Percentiles rank a stretch among this genome's conserved stretches.
Conservation (phyloP, 805 yeast species). For the Wickerhamiella alocasiicola region DNA sequence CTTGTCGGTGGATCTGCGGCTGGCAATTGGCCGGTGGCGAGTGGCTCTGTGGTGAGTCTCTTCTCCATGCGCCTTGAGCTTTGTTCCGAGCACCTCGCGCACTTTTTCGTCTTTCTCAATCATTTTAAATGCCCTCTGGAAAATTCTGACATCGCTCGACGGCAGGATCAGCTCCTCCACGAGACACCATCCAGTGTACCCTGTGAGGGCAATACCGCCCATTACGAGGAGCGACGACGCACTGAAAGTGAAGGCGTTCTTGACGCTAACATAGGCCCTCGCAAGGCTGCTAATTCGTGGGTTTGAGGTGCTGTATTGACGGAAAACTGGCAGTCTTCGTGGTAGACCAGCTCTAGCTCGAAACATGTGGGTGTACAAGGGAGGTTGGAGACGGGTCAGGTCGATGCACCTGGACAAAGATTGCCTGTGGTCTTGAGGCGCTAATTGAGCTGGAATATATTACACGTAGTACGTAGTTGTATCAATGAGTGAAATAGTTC, state of each 20-base stretch:
- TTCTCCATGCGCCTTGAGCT: slow-evolving; percentile 78
- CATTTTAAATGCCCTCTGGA: slow-evolving; percentile 70
- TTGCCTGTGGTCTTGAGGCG: too few relatives aligned
- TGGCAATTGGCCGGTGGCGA: slow-evolving; percentile 71
- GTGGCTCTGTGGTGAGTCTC: slow-evolving; percentile 57
- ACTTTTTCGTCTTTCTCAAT: slow-evolving; percentile 57
- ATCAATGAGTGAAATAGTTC: too few relatives aligned
- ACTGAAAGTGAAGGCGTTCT: slow-evolving; percentile 25
- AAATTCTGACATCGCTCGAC: slow-evolving; percentile 81
- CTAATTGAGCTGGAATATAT: too few relatives aligned
- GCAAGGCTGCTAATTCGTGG: slow-evolving; percentile 6
- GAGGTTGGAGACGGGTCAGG: too few relatives aligned
- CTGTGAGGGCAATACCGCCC: slow-evolving; percentile 28
- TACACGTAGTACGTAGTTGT: too few relatives aligned
- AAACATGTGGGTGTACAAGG: too few relatives aligned
- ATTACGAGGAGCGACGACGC: slow-evolving; percentile 26
- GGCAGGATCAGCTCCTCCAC: slow-evolving; percentile 76
- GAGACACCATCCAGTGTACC: slow-evolving; percentile 57
- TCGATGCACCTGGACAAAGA: too few relatives aligned
- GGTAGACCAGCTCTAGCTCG: too few relatives aligned
- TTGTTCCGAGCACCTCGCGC: slow-evolving; percentile 43
- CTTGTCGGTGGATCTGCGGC: slow-evolving; percentile 46
- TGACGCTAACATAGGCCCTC: slow-evolving; percentile 1
- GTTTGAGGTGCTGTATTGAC: slow-evolving; percentile 1
- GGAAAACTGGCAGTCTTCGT: background rate